Conservation (phyloP, 495 filamentous ascomycete species). For the Xylaria acuta region DNA sequence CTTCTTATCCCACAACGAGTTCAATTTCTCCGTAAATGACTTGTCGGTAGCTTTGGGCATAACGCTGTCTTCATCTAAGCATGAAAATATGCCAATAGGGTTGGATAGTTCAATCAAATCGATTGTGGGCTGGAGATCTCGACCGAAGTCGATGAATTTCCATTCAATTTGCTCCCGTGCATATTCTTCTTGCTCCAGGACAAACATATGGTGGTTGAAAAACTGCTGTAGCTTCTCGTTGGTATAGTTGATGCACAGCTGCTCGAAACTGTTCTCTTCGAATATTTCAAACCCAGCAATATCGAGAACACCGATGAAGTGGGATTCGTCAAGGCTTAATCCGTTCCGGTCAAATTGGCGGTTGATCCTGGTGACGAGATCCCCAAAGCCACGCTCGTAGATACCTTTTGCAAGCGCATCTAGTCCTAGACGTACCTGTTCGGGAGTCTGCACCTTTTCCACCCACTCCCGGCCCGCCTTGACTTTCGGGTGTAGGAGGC, state of each 20-base stretch:
- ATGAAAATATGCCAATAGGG: slow-evolving; percentile 98
- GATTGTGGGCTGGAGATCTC: slow-evolving; percentile 96
- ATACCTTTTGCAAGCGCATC: slow-evolving; percentile 96
- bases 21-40: slow-evolving; percentile 95
- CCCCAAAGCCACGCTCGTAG: slow-evolving; percentile 94
- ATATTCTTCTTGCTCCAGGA: slow-evolving; percentile 98
- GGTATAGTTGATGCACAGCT: slow-evolving; percentile 99
- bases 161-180: slow-evolving; percentile 98
- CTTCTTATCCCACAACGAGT: slow-evolving; percentile 95
- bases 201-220: slow-evolving; percentile 99
- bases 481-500: slow-evolving; percentile 87
- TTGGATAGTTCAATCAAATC: slow-evolving; percentile 96
- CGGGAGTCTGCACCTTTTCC: slow-evolving; percentile 94
- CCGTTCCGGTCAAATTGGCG: slow-evolving; percentile 82
- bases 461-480: slow-evolving; percentile 98
- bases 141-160: slow-evolving; percentile 99
- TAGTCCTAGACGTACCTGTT: slow-evolving; percentile 88
- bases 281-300: slow-evolving; percentile 99
- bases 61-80: slow-evolving; percentile 95
- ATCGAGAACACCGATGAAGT: slow-evolving; percentile 98
- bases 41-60: slow-evolving; percentile 99
- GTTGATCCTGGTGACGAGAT: slow-evolving; percentile 92
- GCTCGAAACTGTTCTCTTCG: slow-evolving; percentile 97
- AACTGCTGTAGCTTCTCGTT: slow-evolving; percentile 99
- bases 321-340: slow-evolving; percentile 80